Evolutionary conservation across 202 grass and related monocot species (phyloP), one percentile per base, ranked within the genome.

Genomic region (Cymbopogon flexuosus): DNA sequence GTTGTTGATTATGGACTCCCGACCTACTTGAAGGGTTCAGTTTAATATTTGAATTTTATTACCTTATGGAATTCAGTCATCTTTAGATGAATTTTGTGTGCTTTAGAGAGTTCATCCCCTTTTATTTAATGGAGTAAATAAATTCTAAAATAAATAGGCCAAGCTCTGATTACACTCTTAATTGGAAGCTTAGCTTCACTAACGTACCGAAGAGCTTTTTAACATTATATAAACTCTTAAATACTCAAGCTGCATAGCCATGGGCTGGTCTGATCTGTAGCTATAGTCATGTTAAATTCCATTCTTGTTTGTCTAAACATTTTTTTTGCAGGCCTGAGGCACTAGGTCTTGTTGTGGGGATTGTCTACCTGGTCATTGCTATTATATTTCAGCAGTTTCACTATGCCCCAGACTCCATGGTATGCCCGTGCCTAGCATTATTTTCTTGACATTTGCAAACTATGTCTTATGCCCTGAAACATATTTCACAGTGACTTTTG

Each of bases 381-480:
- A 98, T 98, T 85, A 35, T 98, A 71, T 94, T 98, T 90, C 96
- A 98, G 79, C 90, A 91, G 49, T 98, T 88, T 85, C 94, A 95
- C 87, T 87, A 90, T 19, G 49, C 92, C 75, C 79, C 85, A 57
- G 96, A 98, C 81, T 98, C 96, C 5, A 86, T 85, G 22, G 96
- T 98, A 98, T 65, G 83, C 72, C 81, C 81, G n/a, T 24, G 1
- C 14, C 10, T 29, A 57, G 73, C 52, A 57, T 66, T 22, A 56
- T 5, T 45, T 49, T n/a, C 65, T 33, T 83, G 24, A 34, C 62
- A 69, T 85, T 81, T 9, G 10, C 47, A 27, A 80, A 85, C 39
- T 47, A 8, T 60, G 36, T 40, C 13, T 79, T 70, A 82, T 87
- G 24, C 47, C 16, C 16, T 74, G 30, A 73, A 88, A 69, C 76